These are phyloP conservation scores for Cynara cardunculus DNA, from an alignment of 129 eudicot species.

Conservation along the genomic window DNA sequence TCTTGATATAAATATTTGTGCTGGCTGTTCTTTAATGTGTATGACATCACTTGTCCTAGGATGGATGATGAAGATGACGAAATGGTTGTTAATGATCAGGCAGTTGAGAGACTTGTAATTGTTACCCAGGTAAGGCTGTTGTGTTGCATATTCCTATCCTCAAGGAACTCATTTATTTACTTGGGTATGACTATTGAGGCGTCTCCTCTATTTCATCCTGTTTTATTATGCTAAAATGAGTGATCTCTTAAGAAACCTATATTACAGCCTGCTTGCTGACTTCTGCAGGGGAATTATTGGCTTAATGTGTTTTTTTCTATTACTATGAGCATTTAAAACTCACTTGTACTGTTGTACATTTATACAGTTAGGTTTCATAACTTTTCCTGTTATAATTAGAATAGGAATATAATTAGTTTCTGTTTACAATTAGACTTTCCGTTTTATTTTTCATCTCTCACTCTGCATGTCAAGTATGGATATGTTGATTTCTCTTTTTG, in stretches of 20 bases:
- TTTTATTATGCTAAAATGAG: not conserved
- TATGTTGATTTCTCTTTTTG: not conserved
- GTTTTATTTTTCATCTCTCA: not conserved
- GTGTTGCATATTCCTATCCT: not conserved
- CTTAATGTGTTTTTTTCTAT: not conserved
- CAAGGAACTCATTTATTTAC: not conserved
- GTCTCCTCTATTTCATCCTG: not conserved
- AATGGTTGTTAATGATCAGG: constrained; percentile 56
- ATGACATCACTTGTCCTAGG: constrained; percentile 29
- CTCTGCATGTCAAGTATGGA: not conserved
- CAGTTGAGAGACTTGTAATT: constrained; percentile 89
- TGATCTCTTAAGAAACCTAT: not conserved
- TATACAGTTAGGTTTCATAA: not conserved
- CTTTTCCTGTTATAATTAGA: not conserved
- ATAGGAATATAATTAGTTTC: not conserved
- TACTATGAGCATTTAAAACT: not conserved
- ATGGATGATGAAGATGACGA: constrained; percentile 90
- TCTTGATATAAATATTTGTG: not conserved
- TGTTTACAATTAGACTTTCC: not conserved
- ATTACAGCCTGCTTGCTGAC: not conserved
- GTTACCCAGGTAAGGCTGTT: constrained; percentile 72
- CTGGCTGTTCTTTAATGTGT: constrained; percentile 6
- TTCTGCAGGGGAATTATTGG: not conserved
- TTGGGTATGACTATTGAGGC: not conserved
- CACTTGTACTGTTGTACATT: not conserved